These are phyloP conservation scores for Beta lomatogona DNA, from an alignment of 179 eudicot species.

Conservation along the genomic window DNA sequence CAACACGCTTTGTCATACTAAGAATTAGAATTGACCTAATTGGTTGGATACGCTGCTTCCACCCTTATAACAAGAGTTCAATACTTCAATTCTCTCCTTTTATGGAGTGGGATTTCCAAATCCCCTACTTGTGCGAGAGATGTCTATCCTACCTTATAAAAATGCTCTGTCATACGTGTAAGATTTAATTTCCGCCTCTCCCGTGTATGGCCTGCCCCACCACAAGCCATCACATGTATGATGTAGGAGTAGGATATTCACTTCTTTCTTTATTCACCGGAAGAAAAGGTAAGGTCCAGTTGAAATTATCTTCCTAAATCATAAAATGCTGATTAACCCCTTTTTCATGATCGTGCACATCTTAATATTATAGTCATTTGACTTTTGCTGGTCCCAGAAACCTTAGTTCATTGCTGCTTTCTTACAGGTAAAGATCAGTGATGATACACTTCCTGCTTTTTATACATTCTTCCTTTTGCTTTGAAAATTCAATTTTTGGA, in stretches of 20 bases:
- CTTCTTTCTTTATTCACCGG: background rate
- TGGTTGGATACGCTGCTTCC: too few relatives aligned
- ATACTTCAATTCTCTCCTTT: too few relatives aligned
- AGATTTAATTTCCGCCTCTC: too few relatives aligned
- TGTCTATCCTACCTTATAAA: too few relatives aligned
- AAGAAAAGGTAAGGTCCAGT: conserved; percentile 23
- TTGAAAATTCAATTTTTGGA: conserved; percentile 9
- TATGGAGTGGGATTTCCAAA: too few relatives aligned
- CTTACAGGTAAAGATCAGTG: conserved; percentile 24
- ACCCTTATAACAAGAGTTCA: accelerated
- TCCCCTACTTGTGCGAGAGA: too few relatives aligned
- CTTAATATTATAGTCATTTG: background rate
- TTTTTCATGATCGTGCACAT: conserved; percentile 17
- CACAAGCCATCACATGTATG: conserved; percentile 12
- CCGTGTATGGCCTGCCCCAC: background rate
- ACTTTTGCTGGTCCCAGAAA: background rate
- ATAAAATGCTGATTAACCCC: conserved; percentile 19
- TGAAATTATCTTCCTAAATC: background rate
- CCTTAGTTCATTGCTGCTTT: conserved; percentile 6
- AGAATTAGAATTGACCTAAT: too few relatives aligned
- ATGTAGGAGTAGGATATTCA: background rate
- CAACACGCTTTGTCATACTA: too few relatives aligned
- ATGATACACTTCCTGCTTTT: background rate
- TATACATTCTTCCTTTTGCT: background rate
- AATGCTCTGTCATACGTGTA: too few relatives aligned